Evolutionary conservation across 805 yeast species (phyloP).

Genomic region (Pichia nanzhaoensis): DNA sequence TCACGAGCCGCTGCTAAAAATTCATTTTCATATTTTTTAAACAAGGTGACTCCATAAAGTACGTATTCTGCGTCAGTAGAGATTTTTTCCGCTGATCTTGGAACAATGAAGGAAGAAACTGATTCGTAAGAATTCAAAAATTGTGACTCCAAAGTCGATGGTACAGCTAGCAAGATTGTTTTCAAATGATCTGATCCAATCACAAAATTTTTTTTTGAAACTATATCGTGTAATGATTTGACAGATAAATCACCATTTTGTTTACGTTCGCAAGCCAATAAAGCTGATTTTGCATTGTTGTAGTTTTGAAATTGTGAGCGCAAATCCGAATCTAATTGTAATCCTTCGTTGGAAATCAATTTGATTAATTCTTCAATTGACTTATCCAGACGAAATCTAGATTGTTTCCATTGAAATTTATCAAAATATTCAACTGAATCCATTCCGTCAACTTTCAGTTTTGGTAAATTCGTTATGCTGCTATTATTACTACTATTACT

Average conservation of each 20-base stretch:
- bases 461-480: conserved; percentile 11
- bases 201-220: conserved; percentile 76
- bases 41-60: conserved; percentile 73
- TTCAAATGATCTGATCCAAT: conserved; percentile 78
- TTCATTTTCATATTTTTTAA: conserved; percentile 70
- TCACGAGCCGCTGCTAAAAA: conserved; percentile 73
- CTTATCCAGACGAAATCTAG: conserved; percentile 80
- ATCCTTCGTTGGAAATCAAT: conserved; percentile 66
- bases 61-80: conserved; percentile 67
- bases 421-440: conserved; percentile 60
- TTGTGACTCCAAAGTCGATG: conserved; percentile 51
- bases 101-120: conserved; percentile 75
- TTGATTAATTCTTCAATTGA: conserved; percentile 71
- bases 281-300: conserved; percentile 74
- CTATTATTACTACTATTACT: conserved; percentile 16
- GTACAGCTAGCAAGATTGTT: conserved; percentile 85
- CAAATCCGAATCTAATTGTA: conserved; percentile 79
- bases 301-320: conserved; percentile 67
- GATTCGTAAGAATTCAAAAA: conserved; percentile 73
- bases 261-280: conserved; percentile 85
- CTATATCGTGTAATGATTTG: conserved; percentile 83
- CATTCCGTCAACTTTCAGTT: conserved; percentile 32
- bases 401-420: conserved; percentile 79
- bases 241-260: conserved; percentile 90
- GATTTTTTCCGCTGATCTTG: conserved; percentile 73